These are phyloP conservation scores for Coleophoma eucalyptorum DNA, from an alignment of 2,329 filamentous ascomycete species.

Conservation along the genomic window DNA sequence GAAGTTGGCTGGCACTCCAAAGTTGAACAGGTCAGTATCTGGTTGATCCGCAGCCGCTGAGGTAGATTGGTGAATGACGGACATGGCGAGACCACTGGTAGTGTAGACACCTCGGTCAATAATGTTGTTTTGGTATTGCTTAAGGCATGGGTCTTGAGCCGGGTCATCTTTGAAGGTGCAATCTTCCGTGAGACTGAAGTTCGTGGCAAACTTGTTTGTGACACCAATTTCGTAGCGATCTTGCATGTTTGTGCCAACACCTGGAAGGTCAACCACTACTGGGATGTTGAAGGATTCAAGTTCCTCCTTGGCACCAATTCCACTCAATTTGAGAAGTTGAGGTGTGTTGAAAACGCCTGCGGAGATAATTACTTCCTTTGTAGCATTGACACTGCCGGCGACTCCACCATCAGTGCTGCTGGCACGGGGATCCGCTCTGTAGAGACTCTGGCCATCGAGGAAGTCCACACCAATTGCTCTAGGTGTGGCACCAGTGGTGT, in stretches of 20 bases:
- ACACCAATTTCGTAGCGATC: slow-evolving; percentile 47
- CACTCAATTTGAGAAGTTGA: slow-evolving; percentile 40
- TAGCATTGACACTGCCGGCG: slow-evolving; percentile 23
- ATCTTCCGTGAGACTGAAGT: slow-evolving; percentile 30
- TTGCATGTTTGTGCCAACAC: slow-evolving; percentile 55
- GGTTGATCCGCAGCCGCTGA: slow-evolving; percentile 29
- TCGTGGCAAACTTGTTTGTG: slow-evolving; percentile 35
- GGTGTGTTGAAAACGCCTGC: slow-evolving; percentile 40
- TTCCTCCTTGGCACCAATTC: slow-evolving; percentile 34
- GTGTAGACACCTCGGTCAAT: slow-evolving; percentile 14
- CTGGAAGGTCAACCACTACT: slow-evolving; percentile 47
- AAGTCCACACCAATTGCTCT: slow-evolving; percentile 39
- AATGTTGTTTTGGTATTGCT: slow-evolving; percentile 12
- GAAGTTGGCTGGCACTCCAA: slow-evolving; percentile 22
- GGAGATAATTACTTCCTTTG: slow-evolving; percentile 40
- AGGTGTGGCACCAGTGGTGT: slow-evolving; percentile 21
- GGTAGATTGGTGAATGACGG: slow-evolving; percentile 19
- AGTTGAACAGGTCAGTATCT: slow-evolving; percentile 31
- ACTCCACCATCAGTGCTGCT: slow-evolving; percentile 17
- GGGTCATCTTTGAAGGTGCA: slow-evolving; percentile 29
- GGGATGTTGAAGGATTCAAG: slow-evolving; percentile 38
- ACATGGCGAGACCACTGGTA: slow-evolving; percentile 47
- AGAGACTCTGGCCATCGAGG: slow-evolving; percentile 34
- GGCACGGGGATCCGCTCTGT: slow-evolving; percentile 35
- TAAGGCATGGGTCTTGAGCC: slow-evolving; percentile 30